Percentiles rank a stretch among this genome's conserved stretches.
phyloP scores from a whole-genome alignment of 768 basidiomycete species.

The Leccinum imitatum region DNA sequence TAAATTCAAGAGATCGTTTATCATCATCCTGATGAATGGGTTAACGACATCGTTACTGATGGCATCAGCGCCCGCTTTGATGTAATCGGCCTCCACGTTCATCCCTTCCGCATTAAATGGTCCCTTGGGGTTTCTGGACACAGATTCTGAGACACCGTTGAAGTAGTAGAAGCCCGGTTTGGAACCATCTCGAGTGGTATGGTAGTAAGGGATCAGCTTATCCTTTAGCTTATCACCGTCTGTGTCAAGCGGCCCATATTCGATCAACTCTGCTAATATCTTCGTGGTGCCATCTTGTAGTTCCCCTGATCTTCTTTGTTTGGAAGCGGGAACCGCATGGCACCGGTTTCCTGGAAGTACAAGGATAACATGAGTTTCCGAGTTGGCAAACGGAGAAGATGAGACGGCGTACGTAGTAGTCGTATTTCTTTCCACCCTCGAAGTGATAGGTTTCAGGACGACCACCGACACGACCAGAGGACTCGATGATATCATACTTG shows the following conservation, averaged over 20 bases:
- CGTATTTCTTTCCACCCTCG: conserved; percentile 24
- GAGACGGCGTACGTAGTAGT: conserved; percentile 36
- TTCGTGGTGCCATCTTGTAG: conserved; percentile 31
- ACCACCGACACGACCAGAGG: conserved; percentile 40
- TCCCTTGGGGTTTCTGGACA: neutral
- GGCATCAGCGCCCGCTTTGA: conserved; percentile 18
- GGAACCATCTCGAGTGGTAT: conserved; percentile 10
- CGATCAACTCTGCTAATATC: conserved; percentile 32
- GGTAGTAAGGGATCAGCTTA: conserved; percentile 26
- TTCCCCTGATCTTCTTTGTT: conserved; percentile 12
- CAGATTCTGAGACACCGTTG: conserved; percentile 7
- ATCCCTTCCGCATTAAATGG: conserved; percentile 9
- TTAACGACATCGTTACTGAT: conserved; percentile 18
- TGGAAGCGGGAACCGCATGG: conserved; percentile 39
- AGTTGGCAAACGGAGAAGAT: neutral
- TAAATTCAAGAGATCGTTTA: conserved; percentile 17
- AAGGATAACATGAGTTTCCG: neutral
- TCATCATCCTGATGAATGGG: conserved; percentile 24
- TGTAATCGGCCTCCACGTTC: conserved; percentile 10
- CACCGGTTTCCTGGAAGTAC: conserved; percentile 36
- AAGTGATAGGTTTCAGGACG: conserved; percentile 47
- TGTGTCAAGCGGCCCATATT: conserved; percentile 26
- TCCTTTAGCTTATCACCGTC: conserved; percentile 15
- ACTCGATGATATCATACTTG: conserved; percentile 48
- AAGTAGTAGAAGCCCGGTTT: conserved; percentile 11